Evolutionary conservation across 306 rosid species (phyloP), one percentile per base, ranked within the genome.

Genomic region (Dalbergia oliveri): DNA sequence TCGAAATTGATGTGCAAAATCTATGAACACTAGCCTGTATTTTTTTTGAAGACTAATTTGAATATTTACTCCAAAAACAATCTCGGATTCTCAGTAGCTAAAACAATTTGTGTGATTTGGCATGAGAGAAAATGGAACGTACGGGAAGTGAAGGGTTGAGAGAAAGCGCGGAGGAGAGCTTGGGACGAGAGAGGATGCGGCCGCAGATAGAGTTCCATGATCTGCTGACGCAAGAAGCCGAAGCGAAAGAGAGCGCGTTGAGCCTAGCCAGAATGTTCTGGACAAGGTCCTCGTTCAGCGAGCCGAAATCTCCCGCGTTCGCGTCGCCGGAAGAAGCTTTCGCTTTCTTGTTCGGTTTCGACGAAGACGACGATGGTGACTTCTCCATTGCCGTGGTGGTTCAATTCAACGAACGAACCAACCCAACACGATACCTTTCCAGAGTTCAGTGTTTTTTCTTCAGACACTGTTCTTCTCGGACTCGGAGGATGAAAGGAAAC

Each of bases 101-200:
- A 1, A 6, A n/a, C 34, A 4, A 60, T 31, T 14, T 43, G 58
- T 5, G 41, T 7, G 58, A 64, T 37, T 64, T n/a, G 12, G 44
- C n/a, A 23, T 23, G 65, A 5, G 16, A n/a, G 37, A 10, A 8
- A 73, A 62, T 0, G 60, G 4, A 6, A 59, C 73, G 19, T 72
- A 92, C 97, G 35, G 9, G 43, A 7, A 78, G 80, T 3, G 83
- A 85, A 76, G 89, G 91, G 12, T 90, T 81, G 83, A 92, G 90
- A 68, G 97, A 89, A 70, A 92, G 88, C 13, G 95, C 93, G 3
- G 92, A 85, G 16, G 93, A 82, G 78, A 92, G 84, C 50, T 90
- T 92, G 14, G 95, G 92, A 23, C 90, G 88, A 73, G 84, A 75
- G 75, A 89, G 91, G 66, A 92, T 79, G 43, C 84, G 86, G 35